Percentiles rank a stretch among this genome's conserved stretches.
Conservation (phyloP, 495 filamentous ascomycete genomes). For the Talaromyces stipitatus region DNA sequence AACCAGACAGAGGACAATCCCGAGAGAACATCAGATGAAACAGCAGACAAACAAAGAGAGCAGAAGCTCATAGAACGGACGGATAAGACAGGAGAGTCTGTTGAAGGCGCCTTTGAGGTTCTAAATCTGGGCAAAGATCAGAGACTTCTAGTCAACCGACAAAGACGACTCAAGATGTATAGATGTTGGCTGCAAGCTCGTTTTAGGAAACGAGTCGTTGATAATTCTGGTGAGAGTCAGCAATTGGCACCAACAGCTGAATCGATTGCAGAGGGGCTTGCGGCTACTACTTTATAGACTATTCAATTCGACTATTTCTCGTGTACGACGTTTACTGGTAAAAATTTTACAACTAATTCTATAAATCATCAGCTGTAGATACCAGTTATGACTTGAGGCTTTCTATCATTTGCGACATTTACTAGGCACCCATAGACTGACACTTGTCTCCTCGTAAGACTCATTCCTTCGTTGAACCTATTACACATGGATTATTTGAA, state of each 20-base stretch:
- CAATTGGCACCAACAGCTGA: background rate
- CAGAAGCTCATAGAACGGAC: too few species aligned
- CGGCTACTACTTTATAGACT: constrained; percentile 1
- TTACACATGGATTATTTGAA: too few species aligned
- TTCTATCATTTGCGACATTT: too few species aligned
- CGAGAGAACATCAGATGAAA: background rate
- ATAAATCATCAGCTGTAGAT: background rate
- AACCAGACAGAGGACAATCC: background rate
- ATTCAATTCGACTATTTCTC: background rate
- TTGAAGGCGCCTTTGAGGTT: constrained; percentile 51
- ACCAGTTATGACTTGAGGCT: too few species aligned
- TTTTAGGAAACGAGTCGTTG: constrained; percentile 59
- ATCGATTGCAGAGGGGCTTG: background rate
- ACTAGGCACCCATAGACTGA: too few species aligned
- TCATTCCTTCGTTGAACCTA: too few species aligned
- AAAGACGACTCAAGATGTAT: constrained; percentile 92
- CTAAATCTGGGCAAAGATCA: constrained; percentile 73
- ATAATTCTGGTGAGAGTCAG: background rate
- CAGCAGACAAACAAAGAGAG: background rate
- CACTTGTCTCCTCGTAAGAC: too few species aligned
- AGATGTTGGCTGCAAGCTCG: constrained; percentile 92
- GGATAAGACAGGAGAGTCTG: constrained; percentile 7
- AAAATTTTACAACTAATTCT: background rate
- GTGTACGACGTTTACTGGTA: background rate
- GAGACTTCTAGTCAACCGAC: constrained; percentile 85